A percentile compares a stretch with the other conserved stretches of the same genome.
These are phyloP conservation scores for Harringtonia aguacate DNA, from an alignment of 2,329 filamentous ascomycete genomes.

Conservation along the genomic window DNA sequence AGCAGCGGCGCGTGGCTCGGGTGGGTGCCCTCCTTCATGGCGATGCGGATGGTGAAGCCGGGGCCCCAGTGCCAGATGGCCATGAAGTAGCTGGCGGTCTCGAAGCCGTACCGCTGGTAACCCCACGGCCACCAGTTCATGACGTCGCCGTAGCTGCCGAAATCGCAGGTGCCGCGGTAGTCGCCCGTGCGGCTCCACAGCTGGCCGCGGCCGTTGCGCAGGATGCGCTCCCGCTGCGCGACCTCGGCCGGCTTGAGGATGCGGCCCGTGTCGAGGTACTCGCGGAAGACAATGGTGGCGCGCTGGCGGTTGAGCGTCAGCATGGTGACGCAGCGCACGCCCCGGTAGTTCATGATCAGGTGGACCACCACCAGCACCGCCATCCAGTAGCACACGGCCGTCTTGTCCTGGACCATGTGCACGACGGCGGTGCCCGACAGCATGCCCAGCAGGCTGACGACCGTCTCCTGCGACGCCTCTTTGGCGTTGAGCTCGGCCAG, in stretches of 20 bases:
- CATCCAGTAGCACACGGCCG: conserved; percentile 65
- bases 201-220: conserved; percentile 41
- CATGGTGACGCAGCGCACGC: conserved; percentile 77
- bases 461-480: conserved; percentile 91
- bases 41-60: conserved; percentile 38
- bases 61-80: conserved; percentile 36
- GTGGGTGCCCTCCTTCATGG: conserved; percentile 49
- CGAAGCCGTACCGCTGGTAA: conserved; percentile 23
- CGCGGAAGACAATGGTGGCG: conserved; percentile 64
- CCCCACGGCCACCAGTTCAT: conserved; percentile 19
- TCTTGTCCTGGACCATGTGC: conserved; percentile 57
- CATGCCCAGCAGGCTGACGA: conserved; percentile 83
- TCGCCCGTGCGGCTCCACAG: conserved; percentile 27
- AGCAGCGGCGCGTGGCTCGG: conserved; percentile 18
- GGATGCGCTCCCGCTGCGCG: conserved; percentile 50
- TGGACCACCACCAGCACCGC: conserved; percentile 64
- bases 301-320: conserved; percentile 76
- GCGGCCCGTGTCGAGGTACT: conserved; percentile 36
- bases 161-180: conserved; percentile 21
- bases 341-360: conserved; percentile 74
- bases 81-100: conserved; percentile 48
- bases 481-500: conserved; percentile 88
- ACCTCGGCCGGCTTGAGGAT: conserved; percentile 57
- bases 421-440: conserved; percentile 75
- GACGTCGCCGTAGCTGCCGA: conserved; percentile 29